phyloP scores from a whole-genome alignment of 176 grass and related monocot species.

The Puccinellia tenuiflora region DNA sequence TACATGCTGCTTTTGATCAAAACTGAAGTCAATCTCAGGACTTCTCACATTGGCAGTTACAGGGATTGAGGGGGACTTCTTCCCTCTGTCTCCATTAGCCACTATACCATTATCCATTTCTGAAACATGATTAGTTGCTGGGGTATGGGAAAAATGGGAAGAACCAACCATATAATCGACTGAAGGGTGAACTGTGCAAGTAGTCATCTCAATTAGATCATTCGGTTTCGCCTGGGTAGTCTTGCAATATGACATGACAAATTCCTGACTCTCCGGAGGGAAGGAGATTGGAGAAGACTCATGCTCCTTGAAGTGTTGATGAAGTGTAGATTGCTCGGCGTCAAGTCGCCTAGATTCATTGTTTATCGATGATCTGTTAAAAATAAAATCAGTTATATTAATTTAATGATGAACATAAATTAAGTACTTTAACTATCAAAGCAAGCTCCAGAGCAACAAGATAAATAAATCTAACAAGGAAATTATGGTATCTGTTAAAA shows the following conservation, averaged over 20 bases:
- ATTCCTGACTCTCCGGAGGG: conserved; percentile 37
- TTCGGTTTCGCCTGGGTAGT: conserved; percentile 20
- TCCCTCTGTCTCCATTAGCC: conserved; percentile 16
- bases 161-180: conserved; percentile 41
- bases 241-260: conserved; percentile 62
- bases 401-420: neutral
- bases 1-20: conserved; percentile 27
- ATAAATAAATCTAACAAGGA: conserved; percentile 4
- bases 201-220: conserved; percentile 40
- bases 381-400: neutral
- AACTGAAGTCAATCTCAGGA: conserved; percentile 23
- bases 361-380: conserved; percentile 44
- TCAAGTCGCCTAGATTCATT: conserved; percentile 35
- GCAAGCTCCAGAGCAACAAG: neutral
- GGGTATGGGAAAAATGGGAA: conserved; percentile 16
- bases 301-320: conserved; percentile 38
- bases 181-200: conserved; percentile 38
- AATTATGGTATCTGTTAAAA: conserved; percentile 36
- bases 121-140: conserved; percentile 25
- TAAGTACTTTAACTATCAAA: conserved; percentile 1
- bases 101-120: conserved; percentile 18
- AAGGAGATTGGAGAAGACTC: conserved; percentile 41
- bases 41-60: conserved; percentile 18
- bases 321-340: conserved; percentile 40
- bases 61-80: conserved; percentile 16